phyloP scores from a whole-genome alignment of 1,139 yeast species.

The Suhomyces bribrorum region DNA sequence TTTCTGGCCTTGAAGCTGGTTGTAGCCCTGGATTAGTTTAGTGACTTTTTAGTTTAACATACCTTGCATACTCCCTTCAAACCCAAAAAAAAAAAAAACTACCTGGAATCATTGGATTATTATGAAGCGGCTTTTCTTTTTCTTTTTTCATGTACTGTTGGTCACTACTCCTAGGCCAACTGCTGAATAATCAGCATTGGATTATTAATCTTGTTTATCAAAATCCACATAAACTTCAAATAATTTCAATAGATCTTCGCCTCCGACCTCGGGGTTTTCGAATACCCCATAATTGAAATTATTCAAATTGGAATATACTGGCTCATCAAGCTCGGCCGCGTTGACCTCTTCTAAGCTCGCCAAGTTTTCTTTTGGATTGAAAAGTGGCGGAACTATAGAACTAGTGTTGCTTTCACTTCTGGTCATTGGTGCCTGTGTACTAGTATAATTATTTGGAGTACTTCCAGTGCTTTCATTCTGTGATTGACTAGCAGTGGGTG shows the following conservation, averaged over 20 bases:
- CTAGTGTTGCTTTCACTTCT: neutral
- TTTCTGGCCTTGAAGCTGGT: too few relatives aligned
- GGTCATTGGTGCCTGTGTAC: constrained; percentile 1
- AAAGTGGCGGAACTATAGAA: constrained; percentile 1
- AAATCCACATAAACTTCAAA: constrained; percentile 43
- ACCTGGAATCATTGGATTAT: too few relatives aligned
- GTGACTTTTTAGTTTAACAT: too few relatives aligned
- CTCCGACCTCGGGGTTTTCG: constrained; percentile 16
- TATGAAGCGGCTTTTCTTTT: too few relatives aligned
- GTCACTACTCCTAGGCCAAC: too few relatives aligned
- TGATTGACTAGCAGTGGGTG: constrained; percentile 5
- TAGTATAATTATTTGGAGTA: constrained; percentile 6
- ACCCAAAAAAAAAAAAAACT: too few relatives aligned
- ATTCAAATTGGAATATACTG: constrained; percentile 12
- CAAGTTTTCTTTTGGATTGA: constrained; percentile 5
- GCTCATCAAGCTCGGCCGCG: constrained; percentile 8
- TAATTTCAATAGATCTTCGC: constrained; percentile 40
- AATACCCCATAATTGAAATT: constrained; percentile 13
- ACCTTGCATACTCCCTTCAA: too few relatives aligned
- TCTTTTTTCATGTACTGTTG: too few relatives aligned
- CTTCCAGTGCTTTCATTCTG: constrained; percentile 5
- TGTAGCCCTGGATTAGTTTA: too few relatives aligned
- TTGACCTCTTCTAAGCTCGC: constrained; percentile 5
- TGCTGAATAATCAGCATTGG: too few relatives aligned
- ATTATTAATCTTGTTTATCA: constrained; percentile 17